Evolutionary conservation across 2,329 filamentous ascomycete species (phyloP), one percentile per base, ranked within the genome.

Genomic region (Fusarium buharicum): DNA sequence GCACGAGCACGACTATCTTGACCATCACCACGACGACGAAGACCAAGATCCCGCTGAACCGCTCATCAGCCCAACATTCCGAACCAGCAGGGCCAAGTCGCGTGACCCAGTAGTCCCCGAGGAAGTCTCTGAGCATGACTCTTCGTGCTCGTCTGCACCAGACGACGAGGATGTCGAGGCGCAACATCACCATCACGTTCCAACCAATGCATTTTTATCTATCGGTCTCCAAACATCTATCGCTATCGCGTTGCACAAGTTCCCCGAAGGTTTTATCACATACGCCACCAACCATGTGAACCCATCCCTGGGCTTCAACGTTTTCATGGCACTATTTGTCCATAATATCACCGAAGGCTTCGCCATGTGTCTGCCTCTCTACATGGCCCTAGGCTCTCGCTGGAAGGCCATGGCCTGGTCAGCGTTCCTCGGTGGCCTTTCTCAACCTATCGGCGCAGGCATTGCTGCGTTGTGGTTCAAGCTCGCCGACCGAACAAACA

Each of bases 331-430:
- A 1, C 84, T 99, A 8, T 97, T 97, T 73, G 94, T 99, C 56
- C 95, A 99, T 82, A 99, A 98, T 78, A 96, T 99, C 71, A 93
- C 92, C 24, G 95, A 99, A 78, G 95, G 95, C 2, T 98, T 98
- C 73, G 92, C 93, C 60, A 90, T 99, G 84, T 92, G 93, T 0
- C 79, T 99, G 1, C 95, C 95, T 0, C 82, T 99, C 0, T 99
- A 96, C 76, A 90, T 99, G 70, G 95, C 95, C 1, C 85, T 97
- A 28, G 85, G 89, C 60, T 94, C 88, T 55, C 89, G 93, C 40
- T 79, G 86, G 72, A 90, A 88, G 69, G 94, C 95, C 16, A 95
- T 98, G 79, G 77, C 90, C 56, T 96, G 92, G 88, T 89, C 91
- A 5, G 89, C 90, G 10, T 74, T 97, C 0, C 81, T 99, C 0